phyloP scores from a whole-genome alignment of 768 basidiomycete genomes.

The Lactifluus volemus region DNA sequence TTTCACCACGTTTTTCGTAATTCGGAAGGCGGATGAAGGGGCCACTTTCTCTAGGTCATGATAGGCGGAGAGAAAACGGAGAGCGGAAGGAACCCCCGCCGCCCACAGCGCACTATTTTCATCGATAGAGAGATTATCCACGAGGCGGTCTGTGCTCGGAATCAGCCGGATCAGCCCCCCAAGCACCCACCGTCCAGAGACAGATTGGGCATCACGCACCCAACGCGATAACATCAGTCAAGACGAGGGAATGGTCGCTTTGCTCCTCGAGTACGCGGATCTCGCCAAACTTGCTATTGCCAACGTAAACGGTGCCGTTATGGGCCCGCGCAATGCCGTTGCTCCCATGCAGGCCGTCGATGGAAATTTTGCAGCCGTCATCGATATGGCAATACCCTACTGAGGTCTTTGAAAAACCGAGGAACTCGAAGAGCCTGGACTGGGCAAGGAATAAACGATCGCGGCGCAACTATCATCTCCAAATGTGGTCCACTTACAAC shows the following conservation, averaged over 20 bases:
- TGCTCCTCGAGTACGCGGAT: constrained; percentile 50
- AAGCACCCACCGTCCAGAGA: background rate
- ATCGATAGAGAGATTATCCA: constrained; percentile 60
- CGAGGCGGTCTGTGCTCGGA: constrained; percentile 32
- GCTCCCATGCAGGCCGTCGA: constrained; percentile 38
- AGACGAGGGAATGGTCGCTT: constrained; percentile 46
- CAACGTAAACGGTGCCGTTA: constrained; percentile 61
- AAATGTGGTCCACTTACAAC: constrained; percentile 32
- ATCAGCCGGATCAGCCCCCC: background rate
- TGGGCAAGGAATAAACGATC: background rate
- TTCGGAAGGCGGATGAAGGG: constrained; percentile 42
- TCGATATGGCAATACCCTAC: constrained; percentile 59
- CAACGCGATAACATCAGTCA: constrained; percentile 44
- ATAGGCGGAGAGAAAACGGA: constrained; percentile 34
- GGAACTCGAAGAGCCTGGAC: constrained; percentile 6
- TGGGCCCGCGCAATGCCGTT: constrained; percentile 50
- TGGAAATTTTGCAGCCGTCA: constrained; percentile 52
- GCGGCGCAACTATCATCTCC: no score
- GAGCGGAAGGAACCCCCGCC: constrained; percentile 41
- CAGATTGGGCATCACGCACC: constrained; percentile 31
- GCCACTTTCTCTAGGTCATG: constrained; percentile 33
- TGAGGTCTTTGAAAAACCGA: constrained; percentile 28
- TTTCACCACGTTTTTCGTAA: constrained; percentile 45
- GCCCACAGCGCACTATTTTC: constrained; percentile 52
- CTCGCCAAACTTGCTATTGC: constrained; percentile 34